Evolutionary conservation across 192 early-diverging fungal genomes (phyloP).

Genomic region (Coemansia sp.): DNA sequence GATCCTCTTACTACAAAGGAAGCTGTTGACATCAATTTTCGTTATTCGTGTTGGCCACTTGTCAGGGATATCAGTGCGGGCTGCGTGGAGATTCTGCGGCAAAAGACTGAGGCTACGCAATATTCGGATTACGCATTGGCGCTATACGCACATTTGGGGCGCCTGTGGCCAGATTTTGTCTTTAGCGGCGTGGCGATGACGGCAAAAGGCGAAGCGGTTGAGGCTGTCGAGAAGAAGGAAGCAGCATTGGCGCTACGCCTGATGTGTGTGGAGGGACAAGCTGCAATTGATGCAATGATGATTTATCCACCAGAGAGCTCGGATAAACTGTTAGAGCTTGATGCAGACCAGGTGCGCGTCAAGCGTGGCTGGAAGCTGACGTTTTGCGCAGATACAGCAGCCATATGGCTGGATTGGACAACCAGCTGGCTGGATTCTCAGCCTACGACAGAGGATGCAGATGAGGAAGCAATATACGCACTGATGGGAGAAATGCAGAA

Average conservation of each 20-base stretch:
- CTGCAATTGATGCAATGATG: conserved; percentile 46
- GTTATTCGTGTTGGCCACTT: not conserved
- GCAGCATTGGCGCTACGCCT: conserved; percentile 35
- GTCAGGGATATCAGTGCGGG: conserved; percentile 20
- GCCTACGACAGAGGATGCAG: conserved; percentile 1
- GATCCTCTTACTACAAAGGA: conserved; percentile 28
- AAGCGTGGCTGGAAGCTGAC: conserved; percentile 45
- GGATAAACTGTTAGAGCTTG: not conserved
- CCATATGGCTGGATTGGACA: conserved; percentile 46
- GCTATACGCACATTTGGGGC: conserved; percentile 34
- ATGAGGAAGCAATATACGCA: conserved; percentile 24
- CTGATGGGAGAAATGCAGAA: conserved; percentile 37
- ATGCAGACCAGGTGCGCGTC: conserved; percentile 13
- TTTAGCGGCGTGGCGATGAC: conserved; percentile 8
- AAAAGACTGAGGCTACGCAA: conserved; percentile 27
- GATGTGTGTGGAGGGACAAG: conserved; percentile 41
- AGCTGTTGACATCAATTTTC: not conserved
- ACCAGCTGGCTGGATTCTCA: conserved; percentile 38
- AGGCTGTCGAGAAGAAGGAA: not conserved
- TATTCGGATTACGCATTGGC: conserved; percentile 44
- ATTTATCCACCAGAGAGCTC: conserved; percentile 14
- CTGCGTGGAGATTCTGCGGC: conserved; percentile 28
- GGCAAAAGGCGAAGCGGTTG: not conserved
- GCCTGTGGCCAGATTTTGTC: conserved; percentile 34
- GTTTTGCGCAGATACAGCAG: conserved; percentile 35